phyloP scores from a whole-genome alignment of 768 basidiomycete genomes.

The Suillus subaureus region DNA sequence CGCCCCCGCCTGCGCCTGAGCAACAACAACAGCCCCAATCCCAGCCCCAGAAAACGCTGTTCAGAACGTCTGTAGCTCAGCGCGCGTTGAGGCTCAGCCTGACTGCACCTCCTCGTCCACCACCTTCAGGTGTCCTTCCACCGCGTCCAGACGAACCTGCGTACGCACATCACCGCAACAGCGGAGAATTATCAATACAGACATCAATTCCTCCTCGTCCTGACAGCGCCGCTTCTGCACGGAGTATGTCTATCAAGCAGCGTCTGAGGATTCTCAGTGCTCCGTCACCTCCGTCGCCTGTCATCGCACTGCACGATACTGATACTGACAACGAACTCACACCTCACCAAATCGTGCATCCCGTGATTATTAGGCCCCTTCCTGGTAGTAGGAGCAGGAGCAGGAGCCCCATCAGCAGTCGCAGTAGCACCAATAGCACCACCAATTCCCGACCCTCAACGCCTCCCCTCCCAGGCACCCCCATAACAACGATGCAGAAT shows the following conservation, averaged over 20 bases:
- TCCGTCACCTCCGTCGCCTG: conserved; percentile 40
- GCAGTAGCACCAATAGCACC: conserved; percentile 20
- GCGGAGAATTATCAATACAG: conserved; percentile 37
- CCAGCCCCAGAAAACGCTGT: conserved; percentile 23
- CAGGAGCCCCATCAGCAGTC: not conserved
- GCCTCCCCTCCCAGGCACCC: conserved; percentile 30
- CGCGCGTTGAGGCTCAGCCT: conserved; percentile 61
- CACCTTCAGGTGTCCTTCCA: conserved; percentile 61
- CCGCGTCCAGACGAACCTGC: conserved; percentile 64
- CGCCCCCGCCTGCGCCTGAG: conserved; percentile 67
- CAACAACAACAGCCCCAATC: conserved; percentile 21
- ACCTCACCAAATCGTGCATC: conserved; percentile 14
- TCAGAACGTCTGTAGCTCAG: conserved; percentile 60
- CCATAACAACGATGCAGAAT: conserved; percentile 51
- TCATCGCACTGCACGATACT: not conserved
- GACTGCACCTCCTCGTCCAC: conserved; percentile 65
- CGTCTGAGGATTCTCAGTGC: conserved; percentile 71
- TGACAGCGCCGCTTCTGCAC: conserved; percentile 20
- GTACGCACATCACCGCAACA: conserved; percentile 29
- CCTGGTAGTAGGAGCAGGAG: conserved; percentile 7
- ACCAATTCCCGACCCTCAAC: conserved; percentile 28
- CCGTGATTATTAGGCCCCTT: not conserved
- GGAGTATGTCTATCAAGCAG: conserved; percentile 52
- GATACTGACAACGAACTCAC: not conserved
- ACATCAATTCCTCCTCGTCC: conserved; percentile 44